Conservation (phyloP, 306 rosid species). For the Cicer chorassanicum region DNA sequence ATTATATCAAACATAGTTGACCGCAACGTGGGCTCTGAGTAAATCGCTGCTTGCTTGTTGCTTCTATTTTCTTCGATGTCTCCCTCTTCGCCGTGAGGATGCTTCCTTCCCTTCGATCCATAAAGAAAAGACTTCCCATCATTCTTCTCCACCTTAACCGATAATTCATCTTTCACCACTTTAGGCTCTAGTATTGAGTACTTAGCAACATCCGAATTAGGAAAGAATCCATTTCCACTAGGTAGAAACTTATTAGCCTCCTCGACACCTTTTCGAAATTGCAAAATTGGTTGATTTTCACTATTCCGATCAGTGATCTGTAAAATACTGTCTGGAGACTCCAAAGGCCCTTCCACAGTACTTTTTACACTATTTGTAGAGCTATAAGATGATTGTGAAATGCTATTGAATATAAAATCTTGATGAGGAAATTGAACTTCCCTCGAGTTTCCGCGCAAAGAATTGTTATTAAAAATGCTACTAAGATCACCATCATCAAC, state of each 20-base stretch:
- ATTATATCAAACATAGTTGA: conserved; percentile 67
- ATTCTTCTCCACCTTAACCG: conserved; percentile 60
- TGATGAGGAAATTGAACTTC: conserved; percentile 53
- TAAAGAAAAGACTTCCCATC: conserved; percentile 39
- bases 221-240: conserved; percentile 56
- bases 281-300: conserved; percentile 76
- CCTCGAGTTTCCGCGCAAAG: conserved; percentile 38
- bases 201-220: conserved; percentile 48
- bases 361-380: conserved; percentile 63
- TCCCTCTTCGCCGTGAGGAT: conserved; percentile 55
- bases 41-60: conserved; percentile 79
- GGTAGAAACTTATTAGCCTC: conserved; percentile 91
- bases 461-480: conserved; percentile 46
- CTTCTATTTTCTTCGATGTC: conserved; percentile 73
- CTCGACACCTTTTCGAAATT: conserved; percentile 84
- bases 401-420: conserved; percentile 44
- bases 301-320: conserved; percentile 56
- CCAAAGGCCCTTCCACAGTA: conserved; percentile 63
- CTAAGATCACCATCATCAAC: conserved; percentile 50
- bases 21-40: conserved; percentile 63
- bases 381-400: conserved; percentile 61
- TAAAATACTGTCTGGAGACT: conserved; percentile 63
- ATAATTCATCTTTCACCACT: conserved; percentile 37
- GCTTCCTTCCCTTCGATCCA: conserved; percentile 67
- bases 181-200: conserved; percentile 39